phyloP scores from a whole-genome alignment of 2,329 filamentous ascomycete genomes.

The Pseudogymnoascus sp. region DNA sequence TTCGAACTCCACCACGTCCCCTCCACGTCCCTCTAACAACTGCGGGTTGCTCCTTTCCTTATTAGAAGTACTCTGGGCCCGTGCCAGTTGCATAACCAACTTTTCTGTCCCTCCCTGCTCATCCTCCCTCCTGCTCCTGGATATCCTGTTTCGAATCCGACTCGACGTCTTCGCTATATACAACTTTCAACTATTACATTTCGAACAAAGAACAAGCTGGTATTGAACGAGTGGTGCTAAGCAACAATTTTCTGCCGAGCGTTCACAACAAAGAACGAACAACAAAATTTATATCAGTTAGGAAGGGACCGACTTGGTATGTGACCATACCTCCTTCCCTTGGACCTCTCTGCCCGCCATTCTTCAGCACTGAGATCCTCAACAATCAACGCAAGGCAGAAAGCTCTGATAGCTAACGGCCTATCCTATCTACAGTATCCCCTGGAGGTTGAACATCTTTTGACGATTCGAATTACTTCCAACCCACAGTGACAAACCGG shows the following conservation, averaged over 20 bases:
- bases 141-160: slow-evolving; percentile 4
- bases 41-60: background rate
- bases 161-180: slow-evolving; percentile 2
- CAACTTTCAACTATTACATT: background rate
- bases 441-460: background rate
- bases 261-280: background rate
- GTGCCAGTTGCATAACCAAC: slow-evolving; percentile 5
- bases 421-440: background rate
- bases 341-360: background rate
- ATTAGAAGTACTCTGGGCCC: slow-evolving; percentile 4
- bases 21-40: background rate
- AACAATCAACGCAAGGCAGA: background rate
- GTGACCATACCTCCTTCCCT: background rate
- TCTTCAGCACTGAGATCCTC: background rate
- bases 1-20: background rate
- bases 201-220: slow-evolving; percentile 3
- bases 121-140: background rate
- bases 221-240: background rate
- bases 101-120: background rate
- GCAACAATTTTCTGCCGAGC: background rate
- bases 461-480: background rate
- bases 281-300: background rate
- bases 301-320: slow-evolving; percentile 6
- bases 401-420: background rate
- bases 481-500: background rate